Evolutionary conservation across 192 early-diverging fungal genomes (phyloP), one percentile per base, ranked within the genome.

Genomic region (Martensiomyces pterosporus): DNA sequence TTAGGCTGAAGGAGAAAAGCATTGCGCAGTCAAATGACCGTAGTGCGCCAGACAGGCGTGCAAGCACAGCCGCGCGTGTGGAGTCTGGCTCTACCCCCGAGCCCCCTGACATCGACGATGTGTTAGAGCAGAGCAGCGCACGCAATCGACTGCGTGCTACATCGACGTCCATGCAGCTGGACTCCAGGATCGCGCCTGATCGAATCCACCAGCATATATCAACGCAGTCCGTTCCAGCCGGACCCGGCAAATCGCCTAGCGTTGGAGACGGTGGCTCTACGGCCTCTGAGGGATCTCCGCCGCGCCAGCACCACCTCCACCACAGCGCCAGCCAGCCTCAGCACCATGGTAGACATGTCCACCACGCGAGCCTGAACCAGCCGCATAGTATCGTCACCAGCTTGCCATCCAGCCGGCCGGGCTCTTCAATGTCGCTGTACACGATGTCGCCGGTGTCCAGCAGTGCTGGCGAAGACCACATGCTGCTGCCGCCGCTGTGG

Each of bases 391-490:
- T n/a, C n/a, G n/a, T n/a, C n/a, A n/a, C n/a, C n/a, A n/a, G n/a
- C 2, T 10, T 34, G 29, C 23, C 37, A 22, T 5, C 50, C 6
- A 71, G 67, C 42, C 60, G 67, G 2, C 67, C 67, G 19, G 50
- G 59, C 1, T 71, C 67, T 19, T 64, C 67, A n/a, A 64, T 71
- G 57, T 71, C 67, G 14, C 48, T 47, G 6, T 70, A 70, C 36
- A 70, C 67, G 10, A 63, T 70, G 58, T 73, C 69, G 16, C 69
- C 69, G 3, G 49, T 66, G 47, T 66, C 69, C 12, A 73, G 69
- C 50, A 66, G 50, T 16, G 49, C 49, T 12, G 69, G 69, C 9
- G 69, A 73, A 17, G 62, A 73, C 5, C 46, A 52, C 12, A 9
- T 40, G 3, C 35, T 39, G 14, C n/a, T 32, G 15, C 14, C 59